phyloP scores from a whole-genome alignment of 305 asterid species.

The Solanum hybrid region DNA sequence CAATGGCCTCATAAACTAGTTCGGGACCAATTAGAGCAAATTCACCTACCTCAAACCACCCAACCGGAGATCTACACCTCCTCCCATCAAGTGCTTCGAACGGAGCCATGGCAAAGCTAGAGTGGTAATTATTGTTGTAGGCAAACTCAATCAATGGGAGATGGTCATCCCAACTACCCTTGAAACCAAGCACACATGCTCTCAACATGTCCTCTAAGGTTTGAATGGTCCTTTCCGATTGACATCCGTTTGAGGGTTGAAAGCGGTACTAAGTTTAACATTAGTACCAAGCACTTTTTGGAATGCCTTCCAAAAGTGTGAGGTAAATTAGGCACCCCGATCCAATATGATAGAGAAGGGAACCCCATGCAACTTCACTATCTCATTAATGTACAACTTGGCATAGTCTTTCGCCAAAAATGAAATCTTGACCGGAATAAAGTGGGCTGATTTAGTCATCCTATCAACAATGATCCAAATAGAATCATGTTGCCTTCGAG shows the following conservation, averaged over 20 bases:
- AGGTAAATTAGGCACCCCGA: background rate
- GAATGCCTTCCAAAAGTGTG: background rate
- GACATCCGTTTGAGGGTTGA: background rate
- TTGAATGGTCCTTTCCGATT: no score
- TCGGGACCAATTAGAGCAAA: no score
- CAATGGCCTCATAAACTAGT: background rate
- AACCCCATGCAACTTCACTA: background rate
- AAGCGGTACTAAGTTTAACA: background rate
- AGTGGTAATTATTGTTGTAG: background rate
- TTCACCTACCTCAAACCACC: background rate
- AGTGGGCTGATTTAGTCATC: background rate
- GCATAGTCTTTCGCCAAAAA: rapidly evolving
- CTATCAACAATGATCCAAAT: background rate
- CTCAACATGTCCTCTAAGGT: background rate
- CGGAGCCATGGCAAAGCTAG: background rate
- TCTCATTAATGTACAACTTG: background rate
- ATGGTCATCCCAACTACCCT: background rate
- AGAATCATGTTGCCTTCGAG: no score
- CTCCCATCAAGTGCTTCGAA: background rate
- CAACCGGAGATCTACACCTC: background rate
- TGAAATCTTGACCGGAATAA: no score
- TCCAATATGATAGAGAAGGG: background rate
- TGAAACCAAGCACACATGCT: background rate
- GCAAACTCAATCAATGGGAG: background rate
- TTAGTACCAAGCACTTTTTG: background rate